phyloP scores from a whole-genome alignment of 2,329 filamentous ascomycete species.

The Fusarium albosuccineum region DNA sequence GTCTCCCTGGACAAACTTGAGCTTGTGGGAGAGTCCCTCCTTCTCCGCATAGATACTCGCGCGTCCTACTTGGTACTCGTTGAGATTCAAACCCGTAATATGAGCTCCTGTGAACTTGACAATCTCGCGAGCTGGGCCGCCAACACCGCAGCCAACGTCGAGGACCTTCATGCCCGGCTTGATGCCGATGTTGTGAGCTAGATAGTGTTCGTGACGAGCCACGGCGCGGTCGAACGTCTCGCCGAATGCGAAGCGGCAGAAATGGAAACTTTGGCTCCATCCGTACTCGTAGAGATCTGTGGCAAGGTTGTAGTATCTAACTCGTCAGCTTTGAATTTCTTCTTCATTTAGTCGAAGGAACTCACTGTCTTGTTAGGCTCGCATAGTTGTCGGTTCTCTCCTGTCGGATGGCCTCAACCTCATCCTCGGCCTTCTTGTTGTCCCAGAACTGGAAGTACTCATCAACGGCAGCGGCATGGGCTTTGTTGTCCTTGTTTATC shows the following conservation, averaged over 20 bases:
- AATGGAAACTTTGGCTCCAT: conserved; percentile 94
- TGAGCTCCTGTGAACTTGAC: conserved; percentile 91
- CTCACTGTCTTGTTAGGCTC: conserved; percentile 86
- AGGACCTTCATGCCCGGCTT: conserved; percentile 85
- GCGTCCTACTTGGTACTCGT: conserved; percentile 95
- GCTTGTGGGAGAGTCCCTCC: conserved; percentile 80
- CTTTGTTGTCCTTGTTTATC: conserved; percentile 78
- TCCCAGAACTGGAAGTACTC: conserved; percentile 96
- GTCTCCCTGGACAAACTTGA: conserved; percentile 89
- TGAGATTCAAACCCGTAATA: conserved; percentile 93
- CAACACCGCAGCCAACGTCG: conserved; percentile 96
- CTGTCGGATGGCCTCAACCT: conserved; percentile 78
- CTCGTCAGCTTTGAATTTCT: background rate
- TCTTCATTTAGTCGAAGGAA: conserved; percentile 14
- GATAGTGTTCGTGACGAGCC: conserved; percentile 94
- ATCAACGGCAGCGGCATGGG: conserved; percentile 81
- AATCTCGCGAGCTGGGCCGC: conserved; percentile 93
- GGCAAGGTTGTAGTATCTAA: conserved; percentile 90
- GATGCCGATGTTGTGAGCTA: conserved; percentile 86
- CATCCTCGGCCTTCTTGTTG: conserved; percentile 78
- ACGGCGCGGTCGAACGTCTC: conserved; percentile 91
- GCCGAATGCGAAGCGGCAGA: conserved; percentile 88
- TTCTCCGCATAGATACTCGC: conserved; percentile 84
- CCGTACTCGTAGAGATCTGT: conserved; percentile 95
- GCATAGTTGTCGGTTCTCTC: conserved; percentile 86